Evolutionary conservation across 441 rosid genomes (phyloP).

Genomic region (Adansonia grandidieri): DNA sequence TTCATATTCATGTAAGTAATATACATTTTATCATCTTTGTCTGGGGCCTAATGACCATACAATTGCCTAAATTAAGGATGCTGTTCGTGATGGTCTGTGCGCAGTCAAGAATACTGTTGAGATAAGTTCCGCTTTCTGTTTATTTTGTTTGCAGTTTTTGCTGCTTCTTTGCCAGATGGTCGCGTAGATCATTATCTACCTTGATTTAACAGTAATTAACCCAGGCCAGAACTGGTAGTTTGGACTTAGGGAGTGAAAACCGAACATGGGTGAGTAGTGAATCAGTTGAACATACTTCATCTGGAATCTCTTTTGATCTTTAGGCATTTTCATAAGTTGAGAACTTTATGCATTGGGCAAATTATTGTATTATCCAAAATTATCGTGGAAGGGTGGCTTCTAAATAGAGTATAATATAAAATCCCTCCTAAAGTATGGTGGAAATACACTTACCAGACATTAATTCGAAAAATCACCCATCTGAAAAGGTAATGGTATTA

Average conservation of each 20-base stretch:
- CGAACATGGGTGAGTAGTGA: neutral
- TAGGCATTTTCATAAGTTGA: neutral
- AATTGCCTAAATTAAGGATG: slow-evolving; percentile 67
- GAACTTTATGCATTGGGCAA: neutral
- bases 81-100: slow-evolving; percentile 68
- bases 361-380: neutral
- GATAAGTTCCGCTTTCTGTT: slow-evolving; percentile 48
- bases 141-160: neutral
- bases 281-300: neutral
- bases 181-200: neutral
- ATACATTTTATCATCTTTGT: neutral
- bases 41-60: slow-evolving; percentile 97
- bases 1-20: neutral
- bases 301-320: neutral
- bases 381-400: neutral
- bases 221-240: neutral
- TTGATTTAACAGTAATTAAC: neutral
- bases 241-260: neutral
- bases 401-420: neutral
- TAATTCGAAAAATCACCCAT: neutral
- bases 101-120: slow-evolving; percentile 93
- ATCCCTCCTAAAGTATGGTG: neutral
- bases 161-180: neutral
- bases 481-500: neutral
- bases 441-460: neutral